Evolutionary conservation across 2,329 filamentous ascomycete species (phyloP).

Genomic region (Verticillium longisporum): DNA sequence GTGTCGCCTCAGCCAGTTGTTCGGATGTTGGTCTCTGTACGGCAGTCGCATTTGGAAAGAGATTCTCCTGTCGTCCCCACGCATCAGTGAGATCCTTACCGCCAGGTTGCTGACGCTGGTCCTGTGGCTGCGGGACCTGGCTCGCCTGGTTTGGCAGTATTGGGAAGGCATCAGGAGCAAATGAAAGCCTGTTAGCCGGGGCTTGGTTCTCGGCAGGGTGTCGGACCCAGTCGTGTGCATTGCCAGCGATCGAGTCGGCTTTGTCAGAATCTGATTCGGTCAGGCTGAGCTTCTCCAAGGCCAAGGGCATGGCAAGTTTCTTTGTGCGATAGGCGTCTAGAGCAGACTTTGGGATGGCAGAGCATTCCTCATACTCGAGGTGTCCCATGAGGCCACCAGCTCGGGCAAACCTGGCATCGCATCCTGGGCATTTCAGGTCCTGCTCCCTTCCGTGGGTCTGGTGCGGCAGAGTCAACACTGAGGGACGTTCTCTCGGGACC

Average conservation of each 20-base stretch:
- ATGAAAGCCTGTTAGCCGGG: slow-evolving; percentile 7
- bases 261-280: slow-evolving; percentile 13
- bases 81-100: neutral
- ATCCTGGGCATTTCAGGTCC: slow-evolving; percentile 40
- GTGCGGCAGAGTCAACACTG: slow-evolving; percentile 6
- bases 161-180: slow-evolving; percentile 8
- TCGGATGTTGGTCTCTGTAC: slow-evolving; percentile 12
- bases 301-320: slow-evolving; percentile 26
- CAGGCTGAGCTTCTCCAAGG: slow-evolving; percentile 15
- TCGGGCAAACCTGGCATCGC: slow-evolving; percentile 27
- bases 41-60: slow-evolving; percentile 17
- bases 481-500: neutral
- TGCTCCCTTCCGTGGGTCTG: slow-evolving; percentile 33
- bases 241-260: slow-evolving; percentile 11
- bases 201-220: slow-evolving; percentile 3
- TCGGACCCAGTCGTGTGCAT: slow-evolving; percentile 6
- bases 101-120: neutral
- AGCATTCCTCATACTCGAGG: slow-evolving; percentile 35
- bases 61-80: slow-evolving; percentile 12
- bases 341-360: slow-evolving; percentile 20
- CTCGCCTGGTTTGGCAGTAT: neutral
- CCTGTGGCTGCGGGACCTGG: neutral
- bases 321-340: slow-evolving; percentile 27
- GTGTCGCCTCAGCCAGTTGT: slow-evolving; percentile 11
- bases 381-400: slow-evolving; percentile 34